phyloP scores from a whole-genome alignment of 1,284 basidiomycete genomes.

The Sphagnurus paluster region DNA sequence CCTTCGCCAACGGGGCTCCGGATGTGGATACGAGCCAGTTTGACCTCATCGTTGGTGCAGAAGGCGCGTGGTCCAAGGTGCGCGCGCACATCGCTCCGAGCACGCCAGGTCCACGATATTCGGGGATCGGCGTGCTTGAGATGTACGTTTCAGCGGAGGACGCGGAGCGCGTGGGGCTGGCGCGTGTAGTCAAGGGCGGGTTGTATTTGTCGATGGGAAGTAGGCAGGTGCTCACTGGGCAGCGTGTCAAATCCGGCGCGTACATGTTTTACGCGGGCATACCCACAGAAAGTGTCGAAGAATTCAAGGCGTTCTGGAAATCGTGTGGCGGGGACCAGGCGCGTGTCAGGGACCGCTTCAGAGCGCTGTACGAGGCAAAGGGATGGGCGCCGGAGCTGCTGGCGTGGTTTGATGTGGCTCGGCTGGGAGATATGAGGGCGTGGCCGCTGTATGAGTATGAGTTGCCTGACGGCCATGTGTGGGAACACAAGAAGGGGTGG shows the following conservation, averaged over 20 bases:
- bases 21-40: constrained; percentile 15
- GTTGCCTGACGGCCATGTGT: constrained; percentile 15
- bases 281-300: constrained; percentile 2
- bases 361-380: constrained; percentile 7
- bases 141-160: constrained; percentile 14
- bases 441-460: constrained; percentile 16
- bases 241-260: no score
- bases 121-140: constrained; percentile 35
- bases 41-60: constrained; percentile 45
- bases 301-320: constrained; percentile 23
- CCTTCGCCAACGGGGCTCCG: constrained; percentile 18
- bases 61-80: constrained; percentile 44
- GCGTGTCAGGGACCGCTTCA: constrained; percentile 1
- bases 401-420: constrained; percentile 21
- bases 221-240: constrained; percentile 24
- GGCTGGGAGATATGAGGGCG: constrained; percentile 13
- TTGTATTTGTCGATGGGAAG: constrained; percentile 27
- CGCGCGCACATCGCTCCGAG: constrained; percentile 39
- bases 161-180: constrained; percentile 23
- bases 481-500: constrained; percentile 13
- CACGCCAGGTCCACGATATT: constrained; percentile 30
- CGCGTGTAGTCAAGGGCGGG: constrained; percentile 30
- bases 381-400: constrained; percentile 17
- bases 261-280: constrained; percentile 32
- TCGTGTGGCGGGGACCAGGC: constrained; percentile 16